Conservation (phyloP, 2,329 filamentous ascomycete species). For the Trichoderma sp. region DNA sequence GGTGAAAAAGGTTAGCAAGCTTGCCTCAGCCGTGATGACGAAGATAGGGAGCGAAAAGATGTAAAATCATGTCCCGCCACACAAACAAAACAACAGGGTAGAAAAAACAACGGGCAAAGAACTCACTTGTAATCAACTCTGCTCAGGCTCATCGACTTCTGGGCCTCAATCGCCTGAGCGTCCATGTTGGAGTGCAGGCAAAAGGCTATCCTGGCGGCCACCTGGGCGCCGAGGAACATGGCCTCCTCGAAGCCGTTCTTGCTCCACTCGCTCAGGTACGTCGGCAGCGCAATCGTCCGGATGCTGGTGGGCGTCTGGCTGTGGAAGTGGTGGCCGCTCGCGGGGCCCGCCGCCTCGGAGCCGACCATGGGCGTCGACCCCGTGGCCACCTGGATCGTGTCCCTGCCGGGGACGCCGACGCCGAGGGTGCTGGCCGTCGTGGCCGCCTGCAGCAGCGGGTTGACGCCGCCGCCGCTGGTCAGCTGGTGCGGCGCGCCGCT, state of each 20-base stretch:
- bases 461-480: constrained; percentile 65
- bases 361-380: constrained; percentile 44
- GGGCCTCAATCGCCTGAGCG: constrained; percentile 53
- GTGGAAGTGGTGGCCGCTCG: constrained; percentile 57
- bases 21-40: background rate
- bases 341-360: constrained; percentile 44
- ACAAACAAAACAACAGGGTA: too few relatives aligned
- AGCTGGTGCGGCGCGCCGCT: constrained; percentile 60
- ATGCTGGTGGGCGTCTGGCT: constrained; percentile 80
- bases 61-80: too few relatives aligned
- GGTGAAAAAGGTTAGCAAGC: background rate
- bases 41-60: background rate
- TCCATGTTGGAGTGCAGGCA: constrained; percentile 61
- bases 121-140: constrained; percentile 65
- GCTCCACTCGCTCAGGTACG: constrained; percentile 90
- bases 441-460: constrained; percentile 88
- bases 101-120: background rate
- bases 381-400: constrained; percentile 45
- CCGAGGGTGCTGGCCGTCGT: constrained; percentile 68
- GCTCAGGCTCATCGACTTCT: constrained; percentile 59
- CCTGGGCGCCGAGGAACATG: constrained; percentile 83
- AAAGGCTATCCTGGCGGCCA: constrained; percentile 68
- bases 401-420: constrained; percentile 47
- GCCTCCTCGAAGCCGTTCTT: constrained; percentile 79
- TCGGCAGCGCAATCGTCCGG: constrained; percentile 74